Base-by-base conservation (phyloP, 768 basidiomycete species). In the Gymnopilus dilepis region DNA sequence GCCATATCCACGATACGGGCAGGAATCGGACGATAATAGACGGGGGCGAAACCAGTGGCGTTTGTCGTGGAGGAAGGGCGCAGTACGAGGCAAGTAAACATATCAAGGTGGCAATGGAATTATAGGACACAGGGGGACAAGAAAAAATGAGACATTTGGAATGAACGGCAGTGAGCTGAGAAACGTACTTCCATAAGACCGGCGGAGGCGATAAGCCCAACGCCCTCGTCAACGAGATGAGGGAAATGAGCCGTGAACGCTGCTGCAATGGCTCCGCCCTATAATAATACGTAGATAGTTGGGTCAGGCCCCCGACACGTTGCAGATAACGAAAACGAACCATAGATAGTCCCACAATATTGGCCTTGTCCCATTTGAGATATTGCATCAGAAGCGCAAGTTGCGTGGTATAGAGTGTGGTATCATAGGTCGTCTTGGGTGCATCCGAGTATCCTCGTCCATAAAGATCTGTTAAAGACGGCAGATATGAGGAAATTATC, bases 341-440 rank as follows among this genome's bases (percentile, higher is more conserved):
- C 92, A 94, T 94, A 21, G 91, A 93, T 15, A 92, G 76, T 13
- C 90, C 92, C 0, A 84, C 84, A 38, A 94, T 73, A 56, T 82
- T 75, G 0, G 89, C 86, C 63, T 84, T 82, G 9, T 84, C 79
- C 91, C 92, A 94, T 55, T 79, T 82, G 47, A 93, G 72, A 63
- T 92, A 85, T 64, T 94, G 92, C 82, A 94, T 84, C 51, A 94
- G 83, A 6, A 93, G 81, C 0, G 92, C 92, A n/a, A 94, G 87
- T 67, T 94, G 92, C 0, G 85, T 86, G 0, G 86, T 86, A 69
- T 89, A 89, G 3, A 94, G 78, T 5, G 79, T 74, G 1, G 84
- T 74, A 63, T 91, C 82, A 71, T 94, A 91, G 3, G 82, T 84
- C 15, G 82, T 85, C 21, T 86, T 82, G 0, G 92, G 92, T 1